Base-by-base conservation (phyloP, 2,329 filamentous ascomycete genomes). In the Penicillium psychrosexuale region DNA sequence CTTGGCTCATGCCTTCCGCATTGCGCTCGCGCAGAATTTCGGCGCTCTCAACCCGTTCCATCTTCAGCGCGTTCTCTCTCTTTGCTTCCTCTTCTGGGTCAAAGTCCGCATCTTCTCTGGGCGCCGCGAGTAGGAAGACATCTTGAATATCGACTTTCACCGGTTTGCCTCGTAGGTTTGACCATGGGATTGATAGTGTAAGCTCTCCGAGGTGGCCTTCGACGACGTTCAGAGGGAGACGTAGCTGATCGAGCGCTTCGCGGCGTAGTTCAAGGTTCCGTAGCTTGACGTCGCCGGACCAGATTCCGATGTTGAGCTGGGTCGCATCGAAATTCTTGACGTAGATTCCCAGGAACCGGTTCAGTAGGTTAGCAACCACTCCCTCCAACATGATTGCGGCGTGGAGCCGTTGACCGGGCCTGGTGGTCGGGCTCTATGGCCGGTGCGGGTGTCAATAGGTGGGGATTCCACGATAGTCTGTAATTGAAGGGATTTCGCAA, bases 301-400 rank as follows among this genome's bases (percentile, higher is more conserved):
- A 99, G 69, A 99, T 99, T 61, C 95, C 94, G 61, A 99, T 92
- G 72, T 99, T 99, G 63, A 99, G 83, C 79, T 99, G 94, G 69
- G 91, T 89, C 51, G 94, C 91, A 75, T 99, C 94, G 73, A 99
- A 99, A 77, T 99, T 97, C 83, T 96, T 92, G 76, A 99, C 93
- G 76, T 99, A 99, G 89, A 97, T 96, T 82, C 94, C 95, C 84
- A 99, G 79, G 78, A 99, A 97, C 80, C 95, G 89, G 80, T 99
- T 99, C 67, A 99, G 87, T 80, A 99, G 82, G 77, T 93, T 95
- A 67, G 94, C 91, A 61, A 97, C 94, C 66, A 99, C 83, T 65
- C 92, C 90, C 83, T 99, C 94, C 78, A 99, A 85, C 94, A 99
- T 99, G 69, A 73, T 82, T 81, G 78, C 74, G 73, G 74, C 67